These are phyloP conservation scores for Ilex aquifolium DNA, from an alignment of 257 asterid species.

Conservation along the genomic window DNA sequence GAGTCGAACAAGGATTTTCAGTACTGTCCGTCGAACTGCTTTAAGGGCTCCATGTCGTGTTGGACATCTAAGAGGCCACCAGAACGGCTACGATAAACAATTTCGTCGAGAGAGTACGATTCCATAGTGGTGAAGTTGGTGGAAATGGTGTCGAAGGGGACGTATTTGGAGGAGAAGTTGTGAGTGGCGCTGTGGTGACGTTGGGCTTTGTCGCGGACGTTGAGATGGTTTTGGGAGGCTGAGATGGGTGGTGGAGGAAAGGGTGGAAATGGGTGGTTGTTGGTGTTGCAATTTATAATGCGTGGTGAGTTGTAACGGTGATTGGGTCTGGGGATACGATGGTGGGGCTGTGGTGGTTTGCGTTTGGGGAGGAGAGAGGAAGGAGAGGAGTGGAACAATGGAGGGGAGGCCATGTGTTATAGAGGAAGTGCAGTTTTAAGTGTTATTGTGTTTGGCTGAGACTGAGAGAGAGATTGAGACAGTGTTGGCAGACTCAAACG, in stretches of 20 bases:
- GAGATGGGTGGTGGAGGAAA: background rate
- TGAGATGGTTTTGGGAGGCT: background rate
- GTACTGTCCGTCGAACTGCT: slow-evolving; percentile 45
- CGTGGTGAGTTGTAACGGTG: too few relatives aligned
- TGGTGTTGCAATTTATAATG: too few relatives aligned
- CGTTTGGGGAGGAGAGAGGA: too few relatives aligned
- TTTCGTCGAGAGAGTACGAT: slow-evolving; percentile 56
- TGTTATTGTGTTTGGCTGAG: too few relatives aligned
- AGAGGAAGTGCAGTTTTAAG: too few relatives aligned
- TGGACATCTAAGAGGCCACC: slow-evolving; percentile 65
- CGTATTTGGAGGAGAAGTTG: slow-evolving; percentile 52
- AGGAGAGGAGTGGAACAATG: too few relatives aligned
- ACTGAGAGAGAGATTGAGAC: too few relatives aligned
- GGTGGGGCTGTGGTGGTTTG: too few relatives aligned
- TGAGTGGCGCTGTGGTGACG: slow-evolving; percentile 17
- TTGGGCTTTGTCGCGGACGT: background rate
- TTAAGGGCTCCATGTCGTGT: slow-evolving; percentile 48
- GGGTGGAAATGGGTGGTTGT: too few relatives aligned
- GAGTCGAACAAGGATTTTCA: slow-evolving; percentile 55
- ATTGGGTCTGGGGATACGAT: too few relatives aligned
- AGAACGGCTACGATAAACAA: slow-evolving; percentile 48
- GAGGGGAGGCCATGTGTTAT: too few relatives aligned
- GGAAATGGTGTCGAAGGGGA: slow-evolving; percentile 49
- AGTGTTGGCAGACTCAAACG: too few relatives aligned
- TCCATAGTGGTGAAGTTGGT: slow-evolving; percentile 34